A percentile compares a stretch with the other conserved stretches of the same genome.
phyloP scores from a whole-genome alignment of 768 basidiomycete genomes.

The Kwoniella shandongensis region DNA sequence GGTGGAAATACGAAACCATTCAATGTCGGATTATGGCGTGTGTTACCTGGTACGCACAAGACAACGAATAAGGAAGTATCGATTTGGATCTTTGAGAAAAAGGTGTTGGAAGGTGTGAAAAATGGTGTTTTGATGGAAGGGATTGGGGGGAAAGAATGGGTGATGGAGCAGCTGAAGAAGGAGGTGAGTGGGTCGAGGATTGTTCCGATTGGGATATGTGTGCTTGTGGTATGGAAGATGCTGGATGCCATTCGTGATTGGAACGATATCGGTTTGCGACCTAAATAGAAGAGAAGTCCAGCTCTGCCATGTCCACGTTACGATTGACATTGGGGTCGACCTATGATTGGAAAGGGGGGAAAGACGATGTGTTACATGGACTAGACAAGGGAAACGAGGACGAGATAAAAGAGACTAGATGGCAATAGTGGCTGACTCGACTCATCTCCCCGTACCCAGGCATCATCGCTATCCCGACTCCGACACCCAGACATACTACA shows the following conservation, averaged over 20 bases:
- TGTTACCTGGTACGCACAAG: constrained; percentile 83
- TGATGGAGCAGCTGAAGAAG: constrained; percentile 79
- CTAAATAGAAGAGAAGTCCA: too few relatives aligned
- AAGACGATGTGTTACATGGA: too few relatives aligned
- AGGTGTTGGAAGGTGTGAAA: constrained; percentile 66
- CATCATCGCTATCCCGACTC: constrained; percentile 74
- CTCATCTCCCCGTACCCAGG: constrained; percentile 54
- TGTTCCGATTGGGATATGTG: background rate
- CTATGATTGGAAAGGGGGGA: too few relatives aligned
- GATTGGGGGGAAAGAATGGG: constrained; percentile 64
- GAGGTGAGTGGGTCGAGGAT: constrained; percentile 60
- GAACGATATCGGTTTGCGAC: too few relatives aligned
- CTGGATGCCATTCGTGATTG: too few relatives aligned
- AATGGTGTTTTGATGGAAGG: constrained; percentile 56
- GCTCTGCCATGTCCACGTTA: too few relatives aligned
- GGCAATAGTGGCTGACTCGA: too few relatives aligned
- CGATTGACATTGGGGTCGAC: too few relatives aligned
- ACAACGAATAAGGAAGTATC: constrained; percentile 85
- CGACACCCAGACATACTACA: constrained; percentile 94
- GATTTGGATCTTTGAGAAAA: constrained; percentile 90
- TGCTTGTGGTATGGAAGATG: background rate
- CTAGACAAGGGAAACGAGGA: too few relatives aligned
- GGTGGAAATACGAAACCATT: constrained; percentile 55
- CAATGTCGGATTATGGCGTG: constrained; percentile 81
- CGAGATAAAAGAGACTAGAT: too few relatives aligned